Evolutionary conservation across 352 stramenopile species (phyloP), one percentile per base, ranked within the genome.

Genomic region (Phytopythium delawarense): DNA sequence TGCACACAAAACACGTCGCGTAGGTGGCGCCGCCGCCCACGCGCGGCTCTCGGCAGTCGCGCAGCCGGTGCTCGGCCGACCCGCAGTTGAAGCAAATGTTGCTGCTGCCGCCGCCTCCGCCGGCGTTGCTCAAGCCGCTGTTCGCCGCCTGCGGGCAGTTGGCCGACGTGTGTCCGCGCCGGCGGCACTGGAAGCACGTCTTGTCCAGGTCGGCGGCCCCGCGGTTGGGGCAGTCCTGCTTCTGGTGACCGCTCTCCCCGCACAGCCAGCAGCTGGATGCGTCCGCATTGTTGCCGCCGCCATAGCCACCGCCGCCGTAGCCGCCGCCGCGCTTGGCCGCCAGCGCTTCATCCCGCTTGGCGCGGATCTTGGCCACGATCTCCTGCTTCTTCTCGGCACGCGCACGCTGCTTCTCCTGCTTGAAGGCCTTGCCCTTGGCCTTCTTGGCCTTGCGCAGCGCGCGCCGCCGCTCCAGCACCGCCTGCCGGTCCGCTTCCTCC

Each of bases 11-110:
- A 70, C 89, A 97, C 58, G 81, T 91, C 23, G 87, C 87, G 67
- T 79, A 94, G 21, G 79, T 71, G 23, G 82, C 76, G 16, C 84
- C 84, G 21, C 79, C 78, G 60, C 87, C 86, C 21, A 88, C 71
- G 48, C 72, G 79, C 6, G 83, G 78, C 57, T 83, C 76, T 13
- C 62, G 72, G 48, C 89, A 97, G 68, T 93, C 79, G 23, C 81
- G 75, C 39, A 96, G 69, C 28, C 70, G 70, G 69, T 97, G 89
- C 59, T 81, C 70, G 30, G 57, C 62, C 4, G 75, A 80, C 39
- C 89, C 89, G 54, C 89, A 97, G 73, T 96, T 96, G 72, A 94
- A 97, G 60, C 89, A 97, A 32, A 96, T 74, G 20, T 44, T 63
- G 52, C 64, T 74, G 20, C 45, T 63, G 49, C 64, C 68, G 12